These are phyloP conservation scores for Plantago rigida DNA, from an alignment of 305 asterid species.

Conservation along the genomic window DNA sequence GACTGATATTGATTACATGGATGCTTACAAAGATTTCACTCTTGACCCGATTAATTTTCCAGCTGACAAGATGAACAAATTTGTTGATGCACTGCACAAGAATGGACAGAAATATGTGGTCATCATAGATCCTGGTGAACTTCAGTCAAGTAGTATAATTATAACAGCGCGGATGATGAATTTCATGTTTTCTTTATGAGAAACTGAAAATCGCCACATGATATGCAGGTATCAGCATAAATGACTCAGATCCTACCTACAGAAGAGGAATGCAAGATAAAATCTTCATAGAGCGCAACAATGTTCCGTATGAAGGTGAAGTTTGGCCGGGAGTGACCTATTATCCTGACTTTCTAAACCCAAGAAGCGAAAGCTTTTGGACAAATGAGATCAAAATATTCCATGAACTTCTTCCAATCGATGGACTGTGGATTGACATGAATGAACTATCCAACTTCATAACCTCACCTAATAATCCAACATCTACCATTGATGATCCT, in stretches of 20 bases:
- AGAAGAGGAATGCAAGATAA: slow-evolving; percentile 61
- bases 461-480: slow-evolving; percentile 37
- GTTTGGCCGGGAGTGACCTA: slow-evolving; percentile 84
- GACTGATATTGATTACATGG: slow-evolving; percentile 96
- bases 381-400: slow-evolving; percentile 57
- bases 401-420: slow-evolving; percentile 45
- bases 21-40: slow-evolving; percentile 76
- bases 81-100: slow-evolving; percentile 54
- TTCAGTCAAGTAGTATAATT: not conserved
- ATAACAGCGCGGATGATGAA: too few relatives aligned
- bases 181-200: not conserved
- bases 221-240: slow-evolving; percentile 52
- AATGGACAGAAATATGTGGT: slow-evolving; percentile 65
- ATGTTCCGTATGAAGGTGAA: slow-evolving; percentile 56
- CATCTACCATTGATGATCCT: slow-evolving; percentile 49
- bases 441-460: slow-evolving; percentile 71
- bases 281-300: slow-evolving; percentile 61
- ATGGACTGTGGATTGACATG: slow-evolving; percentile 98
- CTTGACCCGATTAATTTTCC: slow-evolving; percentile 76
- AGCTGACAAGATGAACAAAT: slow-evolving; percentile 41
- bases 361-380: slow-evolving; percentile 44
- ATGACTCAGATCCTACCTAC: slow-evolving; percentile 53
- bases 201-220: not conserved
- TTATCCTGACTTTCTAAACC: slow-evolving; percentile 76
- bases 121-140: slow-evolving; percentile 79